Percentiles rank a stretch among this genome's conserved stretches.
Conservation (phyloP, 805 yeast species). For the Lachancea sp. region DNA sequence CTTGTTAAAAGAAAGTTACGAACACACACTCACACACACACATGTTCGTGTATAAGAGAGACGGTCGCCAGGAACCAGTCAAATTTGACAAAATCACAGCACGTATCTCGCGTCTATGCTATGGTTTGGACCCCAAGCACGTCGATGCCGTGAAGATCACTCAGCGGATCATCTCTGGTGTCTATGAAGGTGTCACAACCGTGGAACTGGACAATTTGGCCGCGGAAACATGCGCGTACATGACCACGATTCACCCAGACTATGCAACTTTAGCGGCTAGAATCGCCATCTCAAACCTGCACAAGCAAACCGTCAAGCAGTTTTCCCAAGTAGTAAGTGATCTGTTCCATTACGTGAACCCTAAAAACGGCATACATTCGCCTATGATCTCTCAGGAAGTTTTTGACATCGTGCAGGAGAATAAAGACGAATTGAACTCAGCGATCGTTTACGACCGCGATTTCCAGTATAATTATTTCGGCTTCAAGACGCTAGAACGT, state of each 20-base stretch:
- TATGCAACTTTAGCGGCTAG: slow-evolving; percentile 93
- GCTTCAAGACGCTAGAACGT: slow-evolving; percentile 85
- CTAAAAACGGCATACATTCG: slow-evolving; percentile 59
- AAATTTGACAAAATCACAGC: slow-evolving; percentile 97
- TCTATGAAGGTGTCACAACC: slow-evolving; percentile 95
- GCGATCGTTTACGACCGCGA: slow-evolving; percentile 77
- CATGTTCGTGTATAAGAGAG: slow-evolving; percentile 89
- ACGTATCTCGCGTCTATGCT: slow-evolving; percentile 85
- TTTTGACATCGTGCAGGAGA: slow-evolving; percentile 52
- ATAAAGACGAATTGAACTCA: slow-evolving; percentile 61
- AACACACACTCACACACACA: neutral
- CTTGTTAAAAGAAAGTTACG: neutral
- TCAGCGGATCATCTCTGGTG: slow-evolving; percentile 92
- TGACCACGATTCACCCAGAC: slow-evolving; percentile 98
- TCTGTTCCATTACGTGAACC: slow-evolving; percentile 72
- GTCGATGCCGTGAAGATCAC: slow-evolving; percentile 95
- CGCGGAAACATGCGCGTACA: slow-evolving; percentile 95
- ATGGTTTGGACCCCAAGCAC: slow-evolving; percentile 85
- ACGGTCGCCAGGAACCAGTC: slow-evolving; percentile 91
- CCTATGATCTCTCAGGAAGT: slow-evolving; percentile 71
- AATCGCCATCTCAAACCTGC: slow-evolving; percentile 88
- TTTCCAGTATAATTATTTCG: slow-evolving; percentile 73
- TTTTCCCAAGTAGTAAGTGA: slow-evolving; percentile 72
- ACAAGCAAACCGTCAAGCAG: slow-evolving; percentile 85
- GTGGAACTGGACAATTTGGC: slow-evolving; percentile 77